These are phyloP conservation scores for Fusarium camptoceras DNA, from an alignment of 2,329 filamentous ascomycete species.

Conservation along the genomic window DNA sequence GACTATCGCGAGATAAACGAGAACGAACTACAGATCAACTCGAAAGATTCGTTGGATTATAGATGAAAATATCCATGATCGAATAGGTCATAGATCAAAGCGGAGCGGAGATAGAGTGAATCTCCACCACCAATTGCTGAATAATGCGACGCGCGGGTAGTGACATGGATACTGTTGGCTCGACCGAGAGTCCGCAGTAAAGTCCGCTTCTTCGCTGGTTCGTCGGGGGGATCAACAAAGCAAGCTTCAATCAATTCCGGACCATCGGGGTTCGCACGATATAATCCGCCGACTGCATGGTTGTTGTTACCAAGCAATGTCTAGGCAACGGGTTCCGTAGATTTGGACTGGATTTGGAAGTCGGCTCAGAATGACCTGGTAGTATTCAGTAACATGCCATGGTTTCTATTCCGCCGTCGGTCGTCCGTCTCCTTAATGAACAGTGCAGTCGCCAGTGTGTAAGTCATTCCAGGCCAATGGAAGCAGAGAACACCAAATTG, in stretches of 20 bases:
- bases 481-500: background rate
- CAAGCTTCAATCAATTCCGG: constrained; percentile 1
- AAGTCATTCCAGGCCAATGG: background rate
- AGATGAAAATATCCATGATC: background rate
- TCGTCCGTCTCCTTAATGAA: background rate
- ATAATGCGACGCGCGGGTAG: constrained; percentile 23
- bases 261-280: constrained; percentile 4
- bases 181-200: constrained; percentile 22
- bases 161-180: background rate
- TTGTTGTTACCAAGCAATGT: constrained; percentile 17
- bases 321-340: background rate
- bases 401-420: background rate
- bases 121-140: constrained; percentile 24
- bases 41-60: background rate
- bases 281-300: background rate
- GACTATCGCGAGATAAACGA: background rate
- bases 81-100: constrained; percentile 18
- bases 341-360: background rate
- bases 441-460: background rate
- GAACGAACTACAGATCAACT: constrained; percentile 4
- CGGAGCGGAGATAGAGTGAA: constrained; percentile 32
- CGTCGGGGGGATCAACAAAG: background rate
- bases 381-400: background rate
- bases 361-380: background rate
- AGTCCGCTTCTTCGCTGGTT: constrained; percentile 19